These are phyloP conservation scores for Monilinia polystroma DNA, from an alignment of 2,329 filamentous ascomycete genomes.

Conservation along the genomic window DNA sequence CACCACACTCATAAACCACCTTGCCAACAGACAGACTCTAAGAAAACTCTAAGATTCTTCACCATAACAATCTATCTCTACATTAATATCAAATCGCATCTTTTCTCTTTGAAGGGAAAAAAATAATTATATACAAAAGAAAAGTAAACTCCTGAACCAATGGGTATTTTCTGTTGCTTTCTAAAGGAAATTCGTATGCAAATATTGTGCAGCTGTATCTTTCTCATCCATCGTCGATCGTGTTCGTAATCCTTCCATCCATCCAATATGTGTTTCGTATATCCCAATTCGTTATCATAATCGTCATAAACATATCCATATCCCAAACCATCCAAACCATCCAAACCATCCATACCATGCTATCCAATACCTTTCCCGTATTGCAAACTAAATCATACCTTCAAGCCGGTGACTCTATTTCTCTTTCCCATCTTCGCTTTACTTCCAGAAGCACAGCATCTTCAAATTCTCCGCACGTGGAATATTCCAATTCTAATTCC, in stretches of 20 bases:
- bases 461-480: neutral
- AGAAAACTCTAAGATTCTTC: neutral
- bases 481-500: slow-evolving; percentile 3
- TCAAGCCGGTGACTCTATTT: neutral
- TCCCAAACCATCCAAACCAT: neutral
- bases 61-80: neutral
- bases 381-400: slow-evolving; percentile 4
- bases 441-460: slow-evolving; percentile 10
- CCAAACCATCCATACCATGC: neutral
- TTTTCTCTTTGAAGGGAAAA: neutral
- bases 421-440: neutral
- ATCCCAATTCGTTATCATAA: slow-evolving; percentile 10
- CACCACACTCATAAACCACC: too few species aligned
- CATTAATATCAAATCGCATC: neutral
- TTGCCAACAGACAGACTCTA: neutral
- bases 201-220: slow-evolving; percentile 7
- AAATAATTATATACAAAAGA: neutral
- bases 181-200: slow-evolving; percentile 13
- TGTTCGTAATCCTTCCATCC: neutral
- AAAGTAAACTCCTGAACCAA: slow-evolving; percentile 13
- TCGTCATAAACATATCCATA: neutral
- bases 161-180: slow-evolving; percentile 20
- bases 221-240: neutral
- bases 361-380: neutral
- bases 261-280: neutral